Conservation (phyloP, 2,329 filamentous ascomycete species). For the Colletotrichum sp. region DNA sequence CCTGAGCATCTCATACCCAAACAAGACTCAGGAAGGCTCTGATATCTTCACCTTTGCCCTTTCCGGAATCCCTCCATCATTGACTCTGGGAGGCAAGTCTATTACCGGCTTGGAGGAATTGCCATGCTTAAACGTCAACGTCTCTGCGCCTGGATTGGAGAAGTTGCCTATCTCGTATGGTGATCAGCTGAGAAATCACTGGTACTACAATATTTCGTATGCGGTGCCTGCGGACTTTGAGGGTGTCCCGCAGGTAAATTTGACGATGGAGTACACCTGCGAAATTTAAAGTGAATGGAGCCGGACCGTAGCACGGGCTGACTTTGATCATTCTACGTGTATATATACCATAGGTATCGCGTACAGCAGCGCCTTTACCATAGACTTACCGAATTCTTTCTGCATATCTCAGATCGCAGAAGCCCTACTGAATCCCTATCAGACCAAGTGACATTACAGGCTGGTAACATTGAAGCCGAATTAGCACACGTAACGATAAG, state of each 20-base stretch:
- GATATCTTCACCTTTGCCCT: slow-evolving; percentile 44
- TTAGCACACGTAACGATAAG: neutral
- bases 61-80: slow-evolving; percentile 40
- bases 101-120: slow-evolving; percentile 37
- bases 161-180: slow-evolving; percentile 41
- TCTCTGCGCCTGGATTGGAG: slow-evolving; percentile 41
- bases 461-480: neutral
- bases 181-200: slow-evolving; percentile 41
- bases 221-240: slow-evolving; percentile 43
- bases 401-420: neutral
- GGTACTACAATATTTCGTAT: slow-evolving; percentile 52
- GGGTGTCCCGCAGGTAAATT: slow-evolving; percentile 40
- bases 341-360: neutral
- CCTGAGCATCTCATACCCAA: slow-evolving; percentile 42
- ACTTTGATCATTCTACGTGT: fast-evolving
- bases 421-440: neutral
- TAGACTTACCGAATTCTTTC: neutral
- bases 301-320: neutral
- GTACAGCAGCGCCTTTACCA: neutral
- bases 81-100: slow-evolving; percentile 37
- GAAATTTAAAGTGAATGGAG: neutral
- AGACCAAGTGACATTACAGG: neutral
- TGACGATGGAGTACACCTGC: slow-evolving; percentile 36
- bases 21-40: slow-evolving; percentile 42
- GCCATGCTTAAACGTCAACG: slow-evolving; percentile 43